Base-by-base conservation (phyloP, 495 filamentous ascomycete species). In the Lophiostoma macrostomum region DNA sequence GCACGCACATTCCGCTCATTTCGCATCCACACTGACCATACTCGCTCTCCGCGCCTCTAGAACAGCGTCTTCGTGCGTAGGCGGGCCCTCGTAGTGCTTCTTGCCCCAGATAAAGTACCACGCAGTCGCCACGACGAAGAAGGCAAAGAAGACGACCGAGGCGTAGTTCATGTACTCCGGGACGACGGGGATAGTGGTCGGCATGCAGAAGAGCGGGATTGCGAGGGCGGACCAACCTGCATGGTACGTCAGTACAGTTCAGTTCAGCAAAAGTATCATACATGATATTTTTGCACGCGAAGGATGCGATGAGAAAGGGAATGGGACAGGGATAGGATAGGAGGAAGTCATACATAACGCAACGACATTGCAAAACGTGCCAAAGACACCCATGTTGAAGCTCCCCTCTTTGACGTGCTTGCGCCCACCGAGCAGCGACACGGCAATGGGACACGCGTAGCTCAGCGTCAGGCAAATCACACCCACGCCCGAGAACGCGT, bases 21-120 rank as follows among this genome's bases (percentile, higher is more conserved):
- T n/a, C n/a, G n/a, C n/a, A n/a, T n/a, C n/a, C n/a, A n/a, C n/a
- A 23, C 43, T 47, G 16, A 36, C 20, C 18, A 60, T 32, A 35
- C 57, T 60, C 37, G 51, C 57, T 18, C 57, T 49, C 29, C 59
- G 24, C n/a, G 49, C 53, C 37, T 57, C 48, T 4, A 63, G 28
- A 11, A 59, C 25, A 25, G 55, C 49, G 24, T 59, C 60, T 44
- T 63, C 60, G 18, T 55, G 50, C 30, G 45, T 51, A 4, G 60
- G 60, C 0, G 86, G 86, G 0, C 86, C 86, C 8, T 71, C 76
- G 64, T 88, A 89, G 58, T 84, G 74, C 67, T 83, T 83, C 51
- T 81, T 77, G 29, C 85, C 85, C 73, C 85, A 81, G 1, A 75
- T 72, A 43, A 84, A 75, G 71, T 90, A 88, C 84, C 84, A 88